Conservation (phyloP, 2,329 filamentous ascomycete species). For the Cryphonectria carpinicola region DNA sequence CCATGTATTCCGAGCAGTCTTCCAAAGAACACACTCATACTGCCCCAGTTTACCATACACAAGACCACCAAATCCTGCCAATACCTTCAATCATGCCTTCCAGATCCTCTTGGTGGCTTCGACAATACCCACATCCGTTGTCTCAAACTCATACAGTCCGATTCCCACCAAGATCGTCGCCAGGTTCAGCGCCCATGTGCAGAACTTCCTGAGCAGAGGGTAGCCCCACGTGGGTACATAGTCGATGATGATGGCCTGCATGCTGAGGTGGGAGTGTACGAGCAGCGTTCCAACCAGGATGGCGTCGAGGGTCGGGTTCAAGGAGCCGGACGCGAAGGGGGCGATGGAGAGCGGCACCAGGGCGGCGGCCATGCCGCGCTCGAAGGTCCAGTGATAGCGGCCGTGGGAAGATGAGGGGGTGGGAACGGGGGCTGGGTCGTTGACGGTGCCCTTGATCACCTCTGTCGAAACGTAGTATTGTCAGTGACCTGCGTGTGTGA, state of each 20-base stretch:
- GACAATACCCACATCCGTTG: conserved; percentile 93
- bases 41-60: not conserved
- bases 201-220: conserved; percentile 67
- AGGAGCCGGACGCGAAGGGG: conserved; percentile 87
- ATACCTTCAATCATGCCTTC: conserved; percentile 66
- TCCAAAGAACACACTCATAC: not conserved
- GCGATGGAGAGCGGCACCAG: conserved; percentile 86
- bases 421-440: conserved; percentile 82
- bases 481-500: conserved; percentile 45
- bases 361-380: conserved; percentile 79
- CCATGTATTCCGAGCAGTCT: not conserved
- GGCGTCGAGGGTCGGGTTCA: conserved; percentile 89
- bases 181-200: conserved; percentile 78
- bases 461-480: conserved; percentile 55
- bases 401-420: conserved; percentile 77
- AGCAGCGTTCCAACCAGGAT: conserved; percentile 81
- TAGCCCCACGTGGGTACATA: conserved; percentile 79
- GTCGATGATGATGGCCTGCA: conserved; percentile 88
- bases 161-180: conserved; percentile 81
- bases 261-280: conserved; percentile 93
- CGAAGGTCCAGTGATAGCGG: conserved; percentile 98
- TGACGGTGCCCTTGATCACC: conserved; percentile 70
- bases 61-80: not conserved
- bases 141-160: conserved; percentile 98
- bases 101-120: conserved; percentile 88